phyloP scores from a whole-genome alignment of 305 asterid genomes.

The Ilex paraguariensis region DNA sequence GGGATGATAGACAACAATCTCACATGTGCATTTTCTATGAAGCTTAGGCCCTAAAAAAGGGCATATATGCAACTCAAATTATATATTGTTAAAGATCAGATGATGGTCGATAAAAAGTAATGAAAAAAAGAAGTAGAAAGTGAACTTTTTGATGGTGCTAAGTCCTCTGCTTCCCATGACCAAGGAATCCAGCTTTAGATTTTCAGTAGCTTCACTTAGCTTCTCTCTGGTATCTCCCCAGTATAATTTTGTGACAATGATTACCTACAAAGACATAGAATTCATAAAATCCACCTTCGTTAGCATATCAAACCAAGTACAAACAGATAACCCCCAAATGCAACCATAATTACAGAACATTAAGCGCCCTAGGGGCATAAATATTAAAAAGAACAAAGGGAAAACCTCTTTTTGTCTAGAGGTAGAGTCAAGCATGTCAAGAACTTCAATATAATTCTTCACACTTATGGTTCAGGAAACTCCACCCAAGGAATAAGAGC shows the following conservation, averaged over 20 bases:
- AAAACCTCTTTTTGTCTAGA: conserved; percentile 70
- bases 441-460: conserved; percentile 57
- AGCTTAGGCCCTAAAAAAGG: no score
- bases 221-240: conserved; percentile 91
- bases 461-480: conserved; percentile 69
- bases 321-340: no score
- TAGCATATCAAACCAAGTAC: no score
- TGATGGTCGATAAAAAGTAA: neutral
- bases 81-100: no score
- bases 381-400: neutral
- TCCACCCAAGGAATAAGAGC: conserved; percentile 75
- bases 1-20: no score
- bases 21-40: no score
- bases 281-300: neutral
- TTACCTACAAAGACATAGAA: conserved; percentile 33
- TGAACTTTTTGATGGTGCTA: conserved; percentile 50
- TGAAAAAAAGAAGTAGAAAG: neutral
- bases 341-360: no score
- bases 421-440: conserved; percentile 81
- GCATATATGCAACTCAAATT: no score
- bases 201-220: conserved; percentile 48
- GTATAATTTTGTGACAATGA: conserved; percentile 44
- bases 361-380: no score
- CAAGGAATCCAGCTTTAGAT: conserved; percentile 62
- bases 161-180: conserved; percentile 89